Base-by-base conservation (phyloP, 805 yeast genomes). In the Wickerhamiella shivajii region DNA sequence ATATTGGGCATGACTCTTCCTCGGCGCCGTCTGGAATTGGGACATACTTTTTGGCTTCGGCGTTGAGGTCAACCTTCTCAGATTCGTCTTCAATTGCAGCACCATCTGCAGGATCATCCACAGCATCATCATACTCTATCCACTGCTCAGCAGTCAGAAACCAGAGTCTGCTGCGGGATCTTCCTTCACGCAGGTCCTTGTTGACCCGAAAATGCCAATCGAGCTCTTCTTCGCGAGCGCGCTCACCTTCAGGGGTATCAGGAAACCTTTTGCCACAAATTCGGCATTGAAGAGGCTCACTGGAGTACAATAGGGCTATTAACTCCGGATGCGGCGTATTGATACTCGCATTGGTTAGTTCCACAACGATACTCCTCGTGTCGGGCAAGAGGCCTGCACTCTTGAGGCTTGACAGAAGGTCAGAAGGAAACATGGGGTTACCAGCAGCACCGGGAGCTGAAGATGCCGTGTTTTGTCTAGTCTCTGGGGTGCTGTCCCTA, bases 181-280 rank as follows among this genome's bases (percentile, higher is more conserved):
- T 51, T 19, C 59, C 63, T 37, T 64, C 67, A 28, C 71, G 69
- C 30, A 79, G 61, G 46, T 77, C 74, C 51, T 80, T 81, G 54
- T 83, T 87, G 27, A 81, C 77, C 46, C 97, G 69, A 61, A 83
- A 84, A 60, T 87, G 97, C 96, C 96, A 87, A 55, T 87, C 98
- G 43, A 83, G 59, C 56, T 90, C 98, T 12, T 69, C 63, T 33
- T 74, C 69, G 38, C 68, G 67, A 30, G 57, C 56, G 5, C 55
- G 55, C 24, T 55, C 57, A 11, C 83, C 92, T 30, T 63, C 67
- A 2, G 55, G 59, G 22, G 74, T 69, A 34, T 67, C 66, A 3
- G 70, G 63, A 51, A 83, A 90, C 42, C 99, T 59, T 52, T 80
- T 80, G 16, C 96, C 92, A 59, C 98, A 90, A 13, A 75, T 73